Percentiles rank a stretch among this genome's conserved stretches.
phyloP scores from a whole-genome alignment of 2,329 filamentous ascomycete genomes.

The Gaeumannomyces tritici region DNA sequence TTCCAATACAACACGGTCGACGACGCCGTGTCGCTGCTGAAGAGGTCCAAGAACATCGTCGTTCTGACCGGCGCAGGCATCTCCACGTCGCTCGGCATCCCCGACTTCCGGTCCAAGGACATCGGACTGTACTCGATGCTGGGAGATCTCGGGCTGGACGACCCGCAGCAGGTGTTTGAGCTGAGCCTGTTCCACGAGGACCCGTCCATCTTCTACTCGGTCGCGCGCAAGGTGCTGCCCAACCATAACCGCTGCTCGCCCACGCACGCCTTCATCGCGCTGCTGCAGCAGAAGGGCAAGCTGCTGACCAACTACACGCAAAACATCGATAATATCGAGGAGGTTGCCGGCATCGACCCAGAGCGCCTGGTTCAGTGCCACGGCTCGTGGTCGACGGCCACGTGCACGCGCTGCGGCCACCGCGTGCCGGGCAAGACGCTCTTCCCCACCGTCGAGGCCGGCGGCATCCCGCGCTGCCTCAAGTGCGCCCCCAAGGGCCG shows the following conservation, averaged over 20 bases:
- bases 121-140: constrained; percentile 86
- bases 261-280: constrained; percentile 85
- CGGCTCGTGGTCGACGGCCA: constrained; percentile 88
- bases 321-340: constrained; percentile 95
- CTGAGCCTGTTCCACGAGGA: constrained; percentile 79
- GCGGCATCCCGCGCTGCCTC: constrained; percentile 69
- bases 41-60: constrained; percentile 71
- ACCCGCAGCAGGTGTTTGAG: constrained; percentile 94
- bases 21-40: constrained; percentile 72
- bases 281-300: constrained; percentile 81
- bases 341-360: constrained; percentile 68
- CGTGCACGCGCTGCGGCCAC: constrained; percentile 73
- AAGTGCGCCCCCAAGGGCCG: constrained; percentile 43
- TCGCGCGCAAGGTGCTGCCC: constrained; percentile 85
- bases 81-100: constrained; percentile 91
- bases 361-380: constrained; percentile 92
- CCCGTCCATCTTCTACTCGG: constrained; percentile 80
- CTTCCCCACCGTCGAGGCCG: constrained; percentile 68
- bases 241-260: constrained; percentile 73
- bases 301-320: constrained; percentile 96
- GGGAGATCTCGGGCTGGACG: constrained; percentile 63
- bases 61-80: constrained; percentile 94
- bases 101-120: constrained; percentile 90
- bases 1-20: constrained; percentile 74
- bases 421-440: constrained; percentile 67